Percentiles rank a stretch among this genome's conserved stretches.
These are phyloP conservation scores for Talaromyces sp. DNA, from an alignment of 2,329 filamentous ascomycete genomes.

Conservation along the genomic window DNA sequence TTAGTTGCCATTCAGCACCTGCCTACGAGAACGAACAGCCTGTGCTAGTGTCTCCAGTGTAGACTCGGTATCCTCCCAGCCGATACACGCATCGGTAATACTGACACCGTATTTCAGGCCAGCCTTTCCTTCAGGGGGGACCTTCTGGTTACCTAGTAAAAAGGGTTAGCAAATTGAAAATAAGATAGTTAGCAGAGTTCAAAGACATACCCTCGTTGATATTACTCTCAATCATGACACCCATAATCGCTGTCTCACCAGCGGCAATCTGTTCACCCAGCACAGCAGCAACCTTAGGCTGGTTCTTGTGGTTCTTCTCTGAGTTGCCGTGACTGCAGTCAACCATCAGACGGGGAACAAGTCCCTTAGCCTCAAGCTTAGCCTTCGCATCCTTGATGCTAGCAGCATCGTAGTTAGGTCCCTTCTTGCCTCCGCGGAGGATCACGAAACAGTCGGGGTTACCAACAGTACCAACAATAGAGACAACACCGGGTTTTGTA, in stretches of 20 bases:
- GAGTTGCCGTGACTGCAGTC: constrained; percentile 98
- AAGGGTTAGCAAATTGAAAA: constrained; percentile 7
- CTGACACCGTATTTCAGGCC: constrained; percentile 91
- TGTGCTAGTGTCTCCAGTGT: constrained; percentile 78
- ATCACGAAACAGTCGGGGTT: constrained; percentile 99
- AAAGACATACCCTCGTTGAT: constrained; percentile 77
- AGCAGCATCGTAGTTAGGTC: constrained; percentile 88
- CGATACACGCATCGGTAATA: constrained; percentile 96
- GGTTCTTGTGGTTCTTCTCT: constrained; percentile 94
- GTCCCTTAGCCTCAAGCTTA: constrained; percentile 72
- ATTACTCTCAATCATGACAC: constrained; percentile 98
- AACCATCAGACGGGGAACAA: constrained; percentile 84
- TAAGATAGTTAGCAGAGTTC: background rate
- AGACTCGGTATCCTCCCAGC: constrained; percentile 84
- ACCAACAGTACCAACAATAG: constrained; percentile 90
- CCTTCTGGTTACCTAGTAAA: constrained; percentile 73
- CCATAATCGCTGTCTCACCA: constrained; percentile 87
- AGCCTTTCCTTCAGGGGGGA: constrained; percentile 79
- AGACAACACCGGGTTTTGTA: constrained; percentile 92
- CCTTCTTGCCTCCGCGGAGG: constrained; percentile 85
- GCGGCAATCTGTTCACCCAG: constrained; percentile 82
- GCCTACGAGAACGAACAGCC: constrained; percentile 75
- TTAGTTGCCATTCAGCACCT: constrained; percentile 37
- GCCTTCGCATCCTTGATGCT: constrained; percentile 84
- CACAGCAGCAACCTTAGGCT: constrained; percentile 84